Percentiles rank a stretch among this genome's conserved stretches.
Evolutionary conservation across 345 rosid species (phyloP).

Genomic region (Eucalyptus decipiens): DNA sequence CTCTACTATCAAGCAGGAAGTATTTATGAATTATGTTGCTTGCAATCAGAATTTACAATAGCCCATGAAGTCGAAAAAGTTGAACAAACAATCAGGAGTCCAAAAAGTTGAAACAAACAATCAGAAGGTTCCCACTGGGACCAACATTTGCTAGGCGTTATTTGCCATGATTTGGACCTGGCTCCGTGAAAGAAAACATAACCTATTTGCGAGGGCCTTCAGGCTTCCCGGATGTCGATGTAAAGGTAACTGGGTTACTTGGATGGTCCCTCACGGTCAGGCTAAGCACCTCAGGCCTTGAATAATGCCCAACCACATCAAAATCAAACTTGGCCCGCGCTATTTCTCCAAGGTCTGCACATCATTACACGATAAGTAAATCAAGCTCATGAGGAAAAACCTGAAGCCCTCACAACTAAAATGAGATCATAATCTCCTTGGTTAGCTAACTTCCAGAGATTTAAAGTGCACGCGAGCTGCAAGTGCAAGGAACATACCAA

Average conservation of each 20-base stretch:
- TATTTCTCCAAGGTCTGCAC: slow-evolving; percentile 84
- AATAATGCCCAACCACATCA: slow-evolving; percentile 86
- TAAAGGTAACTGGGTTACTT: slow-evolving; percentile 50
- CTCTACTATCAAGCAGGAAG: too few relatives aligned
- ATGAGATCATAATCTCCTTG: background rate
- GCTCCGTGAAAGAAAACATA: too few relatives aligned
- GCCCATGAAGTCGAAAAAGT: too few relatives aligned
- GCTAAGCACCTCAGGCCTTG: slow-evolving; percentile 91
- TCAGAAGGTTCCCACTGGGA: too few relatives aligned
- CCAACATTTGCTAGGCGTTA: too few relatives aligned
- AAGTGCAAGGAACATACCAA: slow-evolving; percentile 30
- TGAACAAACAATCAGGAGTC: too few relatives aligned
- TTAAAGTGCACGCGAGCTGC: background rate
- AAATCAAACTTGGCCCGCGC: slow-evolving; percentile 79
- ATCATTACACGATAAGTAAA: background rate
- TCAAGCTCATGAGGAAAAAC: background rate
- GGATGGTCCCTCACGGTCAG: slow-evolving; percentile 82
- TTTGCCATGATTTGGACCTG: too few relatives aligned
- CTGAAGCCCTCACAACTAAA: too few relatives aligned
- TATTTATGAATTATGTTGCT: too few relatives aligned
- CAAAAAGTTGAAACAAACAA: too few relatives aligned
- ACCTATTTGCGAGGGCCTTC: too few relatives aligned
- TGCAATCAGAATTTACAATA: too few relatives aligned
- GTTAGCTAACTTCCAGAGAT: background rate
- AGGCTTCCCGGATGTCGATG: slow-evolving; percentile 10